phyloP scores from a whole-genome alignment of 2,329 filamentous ascomycete species.

The Epichloe glyceriae region DNA sequence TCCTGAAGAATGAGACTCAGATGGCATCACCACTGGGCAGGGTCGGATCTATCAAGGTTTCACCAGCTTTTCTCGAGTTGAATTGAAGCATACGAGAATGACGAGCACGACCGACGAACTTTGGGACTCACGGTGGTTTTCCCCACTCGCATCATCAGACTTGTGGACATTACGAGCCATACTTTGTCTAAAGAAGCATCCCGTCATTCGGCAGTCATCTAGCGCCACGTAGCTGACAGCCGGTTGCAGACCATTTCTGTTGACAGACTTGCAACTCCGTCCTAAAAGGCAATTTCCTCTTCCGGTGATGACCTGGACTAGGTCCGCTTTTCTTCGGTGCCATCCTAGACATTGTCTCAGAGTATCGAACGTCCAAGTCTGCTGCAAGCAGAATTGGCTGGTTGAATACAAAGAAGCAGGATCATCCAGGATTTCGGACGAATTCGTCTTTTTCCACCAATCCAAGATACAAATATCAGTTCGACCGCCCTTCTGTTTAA shows the following conservation, averaged over 20 bases:
- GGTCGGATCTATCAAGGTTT: neutral
- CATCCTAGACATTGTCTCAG: neutral
- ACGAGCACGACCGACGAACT: neutral
- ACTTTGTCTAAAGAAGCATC: neutral
- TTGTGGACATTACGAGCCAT: neutral
- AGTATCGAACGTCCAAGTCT: neutral
- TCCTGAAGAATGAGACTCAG: too few relatives aligned
- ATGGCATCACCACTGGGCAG: neutral
- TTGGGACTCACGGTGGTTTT: neutral
- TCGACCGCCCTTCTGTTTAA: neutral
- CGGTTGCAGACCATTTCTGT: neutral
- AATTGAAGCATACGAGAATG: neutral
- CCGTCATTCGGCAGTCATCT: neutral
- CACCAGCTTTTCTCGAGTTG: neutral
- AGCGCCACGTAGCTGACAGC: neutral
- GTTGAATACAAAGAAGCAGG: neutral
- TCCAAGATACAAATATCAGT: neutral
- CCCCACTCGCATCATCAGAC: neutral
- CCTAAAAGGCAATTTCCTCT: neutral
- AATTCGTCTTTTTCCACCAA: neutral
- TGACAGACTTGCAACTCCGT: neutral
- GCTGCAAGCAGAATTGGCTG: slow-evolving; percentile 1
- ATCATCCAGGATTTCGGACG: neutral
- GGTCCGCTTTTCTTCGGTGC: neutral
- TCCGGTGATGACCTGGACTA: neutral